A percentile compares a stretch with the other conserved stretches of the same genome.
These are phyloP conservation scores for Lizanozyma gosingica DNA, from an alignment of 1,139 yeast species.

Conservation along the genomic window DNA sequence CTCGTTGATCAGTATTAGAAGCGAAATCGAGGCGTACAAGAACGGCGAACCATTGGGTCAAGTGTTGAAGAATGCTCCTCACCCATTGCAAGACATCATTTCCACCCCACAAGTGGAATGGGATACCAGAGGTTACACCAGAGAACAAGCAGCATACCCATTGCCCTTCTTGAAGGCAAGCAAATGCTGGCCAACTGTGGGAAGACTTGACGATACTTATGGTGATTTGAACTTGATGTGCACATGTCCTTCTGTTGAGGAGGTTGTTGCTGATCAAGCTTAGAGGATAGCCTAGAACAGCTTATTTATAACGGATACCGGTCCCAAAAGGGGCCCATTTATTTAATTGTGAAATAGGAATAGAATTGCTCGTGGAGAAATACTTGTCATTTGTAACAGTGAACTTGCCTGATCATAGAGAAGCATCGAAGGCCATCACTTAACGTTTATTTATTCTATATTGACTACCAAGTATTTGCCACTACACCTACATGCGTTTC, in stretches of 20 bases:
- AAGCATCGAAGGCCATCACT: not conserved
- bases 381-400: not conserved
- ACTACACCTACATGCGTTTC: too few relatives aligned
- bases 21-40: slow-evolving; percentile 66
- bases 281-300: too few relatives aligned
- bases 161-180: slow-evolving; percentile 58
- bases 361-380: slow-evolving; percentile 1
- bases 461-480: too few relatives aligned
- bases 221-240: slow-evolving; percentile 92
- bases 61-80: slow-evolving; percentile 87
- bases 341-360: slow-evolving; percentile 2
- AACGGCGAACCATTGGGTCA: slow-evolving; percentile 58
- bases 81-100: slow-evolving; percentile 72
- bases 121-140: slow-evolving; percentile 73
- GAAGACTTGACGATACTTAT: slow-evolving; percentile 86
- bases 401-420: not conserved
- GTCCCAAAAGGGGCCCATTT: not conserved
- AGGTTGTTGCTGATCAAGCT: slow-evolving; percentile 31
- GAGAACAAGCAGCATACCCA: slow-evolving; percentile 93
- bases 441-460: too few relatives aligned
- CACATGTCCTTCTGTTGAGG: slow-evolving; percentile 83
- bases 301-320: too few relatives aligned
- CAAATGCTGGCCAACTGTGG: slow-evolving; percentile 94
- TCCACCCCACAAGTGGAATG: slow-evolving; percentile 55
- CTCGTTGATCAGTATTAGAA: slow-evolving; percentile 73